These are phyloP conservation scores for Epichloe festucae DNA, from an alignment of 2,329 filamentous ascomycete genomes.

Conservation along the genomic window DNA sequence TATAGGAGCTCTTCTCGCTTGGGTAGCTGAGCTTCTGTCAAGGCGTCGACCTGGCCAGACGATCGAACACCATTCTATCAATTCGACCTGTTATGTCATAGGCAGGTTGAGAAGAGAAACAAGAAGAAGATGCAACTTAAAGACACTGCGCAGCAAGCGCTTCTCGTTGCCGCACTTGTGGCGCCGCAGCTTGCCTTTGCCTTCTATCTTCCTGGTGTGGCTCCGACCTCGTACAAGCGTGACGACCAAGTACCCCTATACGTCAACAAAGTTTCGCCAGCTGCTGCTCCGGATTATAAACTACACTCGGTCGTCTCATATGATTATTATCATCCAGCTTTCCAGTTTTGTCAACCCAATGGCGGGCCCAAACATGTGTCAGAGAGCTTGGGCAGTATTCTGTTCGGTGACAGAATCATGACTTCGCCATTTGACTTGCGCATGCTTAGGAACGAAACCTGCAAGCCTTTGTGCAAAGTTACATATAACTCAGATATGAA, in stretches of 20 bases:
- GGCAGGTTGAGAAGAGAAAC: neutral
- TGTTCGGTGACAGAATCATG: conserved; percentile 94
- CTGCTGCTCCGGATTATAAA: conserved; percentile 65
- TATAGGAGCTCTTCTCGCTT: neutral
- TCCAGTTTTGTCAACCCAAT: conserved; percentile 77
- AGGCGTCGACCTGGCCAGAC: neutral
- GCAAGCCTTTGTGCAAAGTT: conserved; percentile 63
- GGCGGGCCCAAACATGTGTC: conserved; percentile 66
- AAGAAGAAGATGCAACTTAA: conserved; percentile 29
- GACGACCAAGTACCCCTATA: conserved; percentile 73
- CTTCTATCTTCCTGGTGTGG: conserved; percentile 94
- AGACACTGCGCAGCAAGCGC: conserved; percentile 34
- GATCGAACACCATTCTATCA: neutral
- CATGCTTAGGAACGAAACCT: conserved; percentile 80
- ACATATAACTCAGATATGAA: conserved; percentile 52
- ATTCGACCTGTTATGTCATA: conserved; percentile 3
- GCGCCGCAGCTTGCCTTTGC: conserved; percentile 47
- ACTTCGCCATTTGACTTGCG: conserved; percentile 86
- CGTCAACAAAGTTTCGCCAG: conserved; percentile 86
- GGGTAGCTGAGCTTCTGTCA: neutral
- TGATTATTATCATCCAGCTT: conserved; percentile 84
- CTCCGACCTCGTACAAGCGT: conserved; percentile 78
- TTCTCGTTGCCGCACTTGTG: conserved; percentile 36
- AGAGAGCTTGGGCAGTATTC: conserved; percentile 78
- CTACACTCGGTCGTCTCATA: conserved; percentile 89